These are phyloP conservation scores for Lolium multiflorum DNA, from an alignment of 176 grass and related monocot species.

Conservation along the genomic window DNA sequence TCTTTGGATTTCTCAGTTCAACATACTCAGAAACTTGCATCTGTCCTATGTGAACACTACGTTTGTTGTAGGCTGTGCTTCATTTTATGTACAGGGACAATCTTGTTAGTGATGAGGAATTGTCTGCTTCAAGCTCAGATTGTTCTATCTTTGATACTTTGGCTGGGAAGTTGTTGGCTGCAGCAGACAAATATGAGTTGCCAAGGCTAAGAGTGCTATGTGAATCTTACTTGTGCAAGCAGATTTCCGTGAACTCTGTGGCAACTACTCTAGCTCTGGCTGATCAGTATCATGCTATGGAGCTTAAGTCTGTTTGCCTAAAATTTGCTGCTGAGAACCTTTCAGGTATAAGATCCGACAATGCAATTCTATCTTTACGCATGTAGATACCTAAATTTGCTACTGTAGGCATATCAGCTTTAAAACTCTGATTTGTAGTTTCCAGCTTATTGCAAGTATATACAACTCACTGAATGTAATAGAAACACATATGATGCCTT, in stretches of 20 bases:
- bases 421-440: neutral
- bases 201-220: conserved; percentile 77
- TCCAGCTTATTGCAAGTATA: conserved; percentile 5
- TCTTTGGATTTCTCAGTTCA: conserved; percentile 30
- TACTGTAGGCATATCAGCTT: neutral
- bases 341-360: conserved; percentile 64
- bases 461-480: neutral
- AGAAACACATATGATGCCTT: conserved; percentile 1
- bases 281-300: conserved; percentile 75
- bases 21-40: neutral
- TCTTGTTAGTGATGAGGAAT: conserved; percentile 75
- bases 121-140: conserved; percentile 71
- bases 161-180: conserved; percentile 85
- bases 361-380: conserved; percentile 14
- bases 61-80: conserved; percentile 65
- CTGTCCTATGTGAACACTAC: conserved; percentile 33
- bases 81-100: conserved; percentile 89
- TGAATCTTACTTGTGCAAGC: conserved; percentile 89
- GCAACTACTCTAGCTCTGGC: conserved; percentile 83
- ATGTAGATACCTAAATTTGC: neutral
- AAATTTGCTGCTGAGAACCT: conserved; percentile 96
- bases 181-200: conserved; percentile 83
- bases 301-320: conserved; percentile 92
- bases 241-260: conserved; percentile 85
- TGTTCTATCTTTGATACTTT: conserved; percentile 79